Base-by-base conservation (phyloP, 805 yeast genomes). In the Lipomyces kockii region DNA sequence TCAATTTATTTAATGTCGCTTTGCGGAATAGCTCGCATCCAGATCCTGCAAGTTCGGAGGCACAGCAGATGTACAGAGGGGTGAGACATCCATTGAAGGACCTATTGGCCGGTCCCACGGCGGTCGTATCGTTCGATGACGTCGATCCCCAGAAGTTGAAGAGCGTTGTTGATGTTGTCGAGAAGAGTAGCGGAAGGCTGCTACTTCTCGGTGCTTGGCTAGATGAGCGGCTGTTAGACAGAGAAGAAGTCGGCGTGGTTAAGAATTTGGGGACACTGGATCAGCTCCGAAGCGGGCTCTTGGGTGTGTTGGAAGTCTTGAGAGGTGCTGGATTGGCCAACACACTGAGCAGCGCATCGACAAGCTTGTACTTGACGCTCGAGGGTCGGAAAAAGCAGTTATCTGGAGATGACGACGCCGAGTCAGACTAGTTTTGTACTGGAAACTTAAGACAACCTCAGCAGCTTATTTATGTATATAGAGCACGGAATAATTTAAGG, bases 301-400 rank as follows among this genome's bases (percentile, higher is more conserved):
- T 89, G 12, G 97, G 97, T 11, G 82, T 91, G 64, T 85, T 94
- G 75, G 88, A 93, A n/a, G 80, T 89, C 65, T 82, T 91, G 71
- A 91, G 97, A 66, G 98, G 98, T 75, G 93, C 91, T 57, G 97
- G 97, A 11, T 83, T 94, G 76, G 96, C 90, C 12, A 86, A 85
- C 80, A 91, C 97, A 20, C 83, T 94, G 76, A 89, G 89, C 79
- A 77, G 89, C 22, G 82, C 91, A n/a, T 80, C 90, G 17, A 86
- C 86, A 71, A 79, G 81, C 66, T 84, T 93, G 73, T 91, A 91
- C 75, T 81, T 92, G 78, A 90, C 96, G 8, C 79, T 93, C 78
- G 89, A 90, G 68, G 82, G 88, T 65, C 89, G 87, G 72, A 79
- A 80, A 62, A 81, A 85, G 75, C 83, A 83, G 69, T 73, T 72